Base-by-base conservation (phyloP, 345 rosid species). In the Boechera stricta region DNA sequence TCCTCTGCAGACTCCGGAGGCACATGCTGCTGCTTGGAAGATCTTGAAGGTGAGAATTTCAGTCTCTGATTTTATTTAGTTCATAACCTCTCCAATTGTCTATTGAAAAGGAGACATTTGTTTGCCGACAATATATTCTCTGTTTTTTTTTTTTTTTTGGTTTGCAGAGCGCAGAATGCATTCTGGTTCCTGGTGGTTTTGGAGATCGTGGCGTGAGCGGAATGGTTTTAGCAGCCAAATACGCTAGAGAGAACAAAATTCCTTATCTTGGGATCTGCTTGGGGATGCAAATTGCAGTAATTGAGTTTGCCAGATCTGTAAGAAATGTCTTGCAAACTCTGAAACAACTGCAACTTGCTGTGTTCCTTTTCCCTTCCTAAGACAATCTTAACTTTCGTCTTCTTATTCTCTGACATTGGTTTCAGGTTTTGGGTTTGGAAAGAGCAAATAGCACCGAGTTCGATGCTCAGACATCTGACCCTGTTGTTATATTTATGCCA, bases 281-380 rank as follows among this genome's bases (percentile, higher is more conserved):
- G 81, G 99, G 99, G 81, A 96, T 96, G 99, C 99, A 96, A 81
- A 89, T 90, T 51, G 87, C 97, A 72, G 97, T 96, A 44, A 93
- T 96, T 67, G 99, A 96, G 78, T 89, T 85, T 86, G 96, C 99
- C 74, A 87, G 90, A 85, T 86, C 97, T 60, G 96, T 91, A 79
- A 74, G 98, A 71, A 75, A 69, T 35, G 55, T 58, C 51, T 57
- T 31, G 66, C 58, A 57, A 29, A 24, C n/a, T 57, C 51, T 38
- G 57, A 58, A 38, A 31, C 52, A 29, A 39, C 69, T 54, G 24
- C 28, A 60, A 53, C 38, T 52, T 69, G 55, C n/a, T 68, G 3
- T 52, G 18, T 55, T 31, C 15, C 45, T 28, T 49, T 51, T 51
- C 33, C 31, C 41, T 53, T 29, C 45, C 69, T 16, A 28, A 32